A percentile compares a stretch with the other conserved stretches of the same genome.
Evolutionary conservation across 2,329 filamentous ascomycete species (phyloP).

Genomic region (Sporothrix variecibatus): DNA sequence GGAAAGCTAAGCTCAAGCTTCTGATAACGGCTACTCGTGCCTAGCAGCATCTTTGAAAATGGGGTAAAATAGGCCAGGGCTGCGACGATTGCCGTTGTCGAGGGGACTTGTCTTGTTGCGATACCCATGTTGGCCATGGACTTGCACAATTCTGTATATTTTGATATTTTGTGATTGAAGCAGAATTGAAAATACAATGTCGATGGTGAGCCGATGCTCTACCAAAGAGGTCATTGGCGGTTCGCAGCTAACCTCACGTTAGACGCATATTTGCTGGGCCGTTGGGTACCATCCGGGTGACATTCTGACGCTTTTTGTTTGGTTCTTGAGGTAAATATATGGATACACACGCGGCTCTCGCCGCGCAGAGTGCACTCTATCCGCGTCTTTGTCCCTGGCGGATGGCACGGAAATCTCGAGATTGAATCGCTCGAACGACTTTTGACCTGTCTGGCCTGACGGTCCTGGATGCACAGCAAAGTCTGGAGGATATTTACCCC

Average conservation of each 20-base stretch:
- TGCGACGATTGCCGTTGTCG: not conserved
- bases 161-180: not conserved
- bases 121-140: not conserved
- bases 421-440: not conserved
- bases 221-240: not conserved
- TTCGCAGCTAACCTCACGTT: not conserved
- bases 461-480: not conserved
- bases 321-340: not conserved
- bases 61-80: not conserved
- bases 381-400: too few relatives aligned
- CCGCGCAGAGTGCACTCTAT: not conserved
- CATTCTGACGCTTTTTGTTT: not conserved
- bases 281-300: not conserved
- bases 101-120: not conserved
- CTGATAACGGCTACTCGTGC: not conserved
- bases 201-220: not conserved
- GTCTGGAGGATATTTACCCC: not conserved
- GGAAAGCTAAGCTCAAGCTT: constrained; percentile 16
- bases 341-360: not conserved
- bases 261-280: not conserved
- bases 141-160: too few relatives aligned
- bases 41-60: not conserved
- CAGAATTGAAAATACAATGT: not conserved
- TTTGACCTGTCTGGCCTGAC: not conserved
- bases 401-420: not conserved